Conservation (phyloP, 2,329 filamentous ascomycete genomes). For the Orbilia javanica region DNA sequence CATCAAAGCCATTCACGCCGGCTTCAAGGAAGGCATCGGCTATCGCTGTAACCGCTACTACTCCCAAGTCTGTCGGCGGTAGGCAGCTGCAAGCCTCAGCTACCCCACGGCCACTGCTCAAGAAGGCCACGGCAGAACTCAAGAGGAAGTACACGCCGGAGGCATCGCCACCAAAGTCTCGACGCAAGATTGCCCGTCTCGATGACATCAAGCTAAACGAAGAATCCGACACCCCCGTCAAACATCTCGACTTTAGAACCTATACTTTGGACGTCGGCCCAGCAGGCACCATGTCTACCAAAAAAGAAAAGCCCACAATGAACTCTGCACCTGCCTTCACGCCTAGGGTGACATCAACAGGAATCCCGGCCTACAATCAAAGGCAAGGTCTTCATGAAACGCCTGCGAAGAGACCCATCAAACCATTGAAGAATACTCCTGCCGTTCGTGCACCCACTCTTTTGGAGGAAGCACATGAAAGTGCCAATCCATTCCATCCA, state of each 20-base stretch:
- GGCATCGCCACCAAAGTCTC: constrained; percentile 29
- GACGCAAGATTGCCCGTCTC: constrained; percentile 27
- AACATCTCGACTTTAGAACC: constrained; percentile 1
- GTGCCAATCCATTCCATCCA: constrained; percentile 30
- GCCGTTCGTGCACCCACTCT: constrained; percentile 25
- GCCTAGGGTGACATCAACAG: background rate
- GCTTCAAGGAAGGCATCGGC: constrained; percentile 2
- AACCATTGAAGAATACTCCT: constrained; percentile 34
- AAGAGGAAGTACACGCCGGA: constrained; percentile 45
- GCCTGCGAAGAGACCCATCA: constrained; percentile 34
- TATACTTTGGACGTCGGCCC: background rate
- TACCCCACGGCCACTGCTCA: background rate
- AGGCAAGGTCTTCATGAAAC: constrained; percentile 30
- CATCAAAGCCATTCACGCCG: constrained; percentile 14
- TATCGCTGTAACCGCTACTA: background rate
- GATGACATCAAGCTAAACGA: constrained; percentile 1
- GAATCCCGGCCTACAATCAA: background rate
- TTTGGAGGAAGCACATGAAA: background rate
- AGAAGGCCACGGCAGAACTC: constrained; percentile 5
- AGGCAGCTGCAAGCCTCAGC: background rate
- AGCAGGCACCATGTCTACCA: constrained; percentile 1
- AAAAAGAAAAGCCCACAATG: constrained; percentile 5
- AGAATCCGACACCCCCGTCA: background rate
- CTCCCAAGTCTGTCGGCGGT: constrained; percentile 4
- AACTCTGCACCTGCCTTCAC: background rate